Evolutionary conservation across 2,329 filamentous ascomycete species (phyloP), one percentile per base, ranked within the genome.

Genomic region (Penicillium sp.): DNA sequence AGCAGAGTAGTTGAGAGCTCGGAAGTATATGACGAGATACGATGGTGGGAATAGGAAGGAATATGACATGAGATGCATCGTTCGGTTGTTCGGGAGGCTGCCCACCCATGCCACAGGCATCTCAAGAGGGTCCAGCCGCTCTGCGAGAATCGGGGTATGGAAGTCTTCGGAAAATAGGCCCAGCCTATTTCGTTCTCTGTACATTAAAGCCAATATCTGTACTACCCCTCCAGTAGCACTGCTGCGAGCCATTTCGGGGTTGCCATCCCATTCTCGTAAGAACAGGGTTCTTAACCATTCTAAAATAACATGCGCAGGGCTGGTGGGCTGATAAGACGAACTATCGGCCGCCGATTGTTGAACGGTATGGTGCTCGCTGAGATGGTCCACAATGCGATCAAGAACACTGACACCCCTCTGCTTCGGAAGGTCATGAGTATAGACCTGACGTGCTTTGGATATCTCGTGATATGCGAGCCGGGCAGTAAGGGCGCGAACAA

Each of bases 1-100:
- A 15, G 83, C 83, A 0, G 89, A 85, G 66, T 94, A 91, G 69
- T 96, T 97, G 67, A 96, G 87, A 4, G 90, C 85, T 18, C 93
- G 87, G 70, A 97, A 97, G 69, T 92, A 96, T 0, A 85, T 86
- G 2, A 96, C 87, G 2, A 96, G 76, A 1, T 85, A 85, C 0
- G 86, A 81, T 0, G 87, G 82, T 20, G 82, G 85, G 65, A 97
- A 96, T 0, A 97, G 79, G 67, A 89, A 95, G 0, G 90, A 85
- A 60, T 89, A 90, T 55, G 92, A 87, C 3, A 97, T 77, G 0
- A 97, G 77, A 71, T 97, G 92, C 22, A 87, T 77, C 26, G 78
- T 84, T 62, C 86, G 85, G 56, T 81, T 84, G 29, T 85, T 86
- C 0, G 83, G 77, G 2, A 76, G 77, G 57, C 85, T 86, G 4